Conservation (phyloP, 1,284 basidiomycete genomes). For the Boletus sp. region DNA sequence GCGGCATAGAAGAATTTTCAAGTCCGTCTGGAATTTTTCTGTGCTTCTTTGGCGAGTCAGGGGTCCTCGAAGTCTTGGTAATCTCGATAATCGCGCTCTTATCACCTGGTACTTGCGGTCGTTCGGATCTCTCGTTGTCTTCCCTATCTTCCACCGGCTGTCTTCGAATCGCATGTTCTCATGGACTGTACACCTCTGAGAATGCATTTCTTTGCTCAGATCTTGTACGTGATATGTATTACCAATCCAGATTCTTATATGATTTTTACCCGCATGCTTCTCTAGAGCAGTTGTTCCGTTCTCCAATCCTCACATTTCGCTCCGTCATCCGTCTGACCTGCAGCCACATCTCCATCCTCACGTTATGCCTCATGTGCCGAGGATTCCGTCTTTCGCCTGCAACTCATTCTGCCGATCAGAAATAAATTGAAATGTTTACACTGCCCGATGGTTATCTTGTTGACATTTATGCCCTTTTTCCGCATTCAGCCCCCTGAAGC, state of each 20-base stretch:
- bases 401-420: slow-evolving; percentile 2
- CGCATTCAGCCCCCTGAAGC: not conserved
- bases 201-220: slow-evolving; percentile 1
- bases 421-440: slow-evolving; percentile 10
- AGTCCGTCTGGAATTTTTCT: slow-evolving; percentile 24
- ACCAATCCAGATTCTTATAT: slow-evolving; percentile 5
- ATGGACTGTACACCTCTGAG: not conserved
- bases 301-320: not conserved
- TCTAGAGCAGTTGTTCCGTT: slow-evolving; percentile 1
- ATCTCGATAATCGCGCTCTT: slow-evolving; percentile 27
- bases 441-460: not conserved
- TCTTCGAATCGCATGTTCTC: slow-evolving; percentile 1
- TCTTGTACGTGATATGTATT: slow-evolving; percentile 11
- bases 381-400: slow-evolving; percentile 5
- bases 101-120: slow-evolving; percentile 17
- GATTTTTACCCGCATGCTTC: not conserved
- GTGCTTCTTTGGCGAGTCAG: slow-evolving; percentile 30
- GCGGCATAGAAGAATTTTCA: slow-evolving; percentile 20
- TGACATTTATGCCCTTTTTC: slow-evolving; percentile 5
- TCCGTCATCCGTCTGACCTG: slow-evolving; percentile 3
- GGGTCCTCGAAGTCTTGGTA: slow-evolving; percentile 19
- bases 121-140: not conserved
- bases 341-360: slow-evolving; percentile 4
- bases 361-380: slow-evolving; percentile 11
- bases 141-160: not conserved